Percentiles rank a stretch among this genome's conserved stretches.
phyloP scores from a whole-genome alignment of 2,329 filamentous ascomycete genomes.

The Pseudopyrenochaeta lycopersici region DNA sequence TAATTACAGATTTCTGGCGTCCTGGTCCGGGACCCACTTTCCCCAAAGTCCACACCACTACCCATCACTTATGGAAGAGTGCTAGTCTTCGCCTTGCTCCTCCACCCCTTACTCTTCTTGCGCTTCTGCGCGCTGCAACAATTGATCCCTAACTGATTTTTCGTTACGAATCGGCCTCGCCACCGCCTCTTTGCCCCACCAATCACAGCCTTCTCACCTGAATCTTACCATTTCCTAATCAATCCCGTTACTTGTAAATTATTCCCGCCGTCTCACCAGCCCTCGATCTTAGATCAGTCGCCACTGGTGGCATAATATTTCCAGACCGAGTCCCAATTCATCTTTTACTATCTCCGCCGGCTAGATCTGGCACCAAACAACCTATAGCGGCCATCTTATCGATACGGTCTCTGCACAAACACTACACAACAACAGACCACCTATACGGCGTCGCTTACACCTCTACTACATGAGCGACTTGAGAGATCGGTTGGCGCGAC shows the following conservation, averaged over 20 bases:
- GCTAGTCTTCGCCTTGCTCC: slow-evolving; percentile 31
- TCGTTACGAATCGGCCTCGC: slow-evolving; percentile 34
- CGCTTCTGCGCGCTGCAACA: slow-evolving; percentile 52
- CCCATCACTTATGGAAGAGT: slow-evolving; percentile 38
- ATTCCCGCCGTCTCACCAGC: slow-evolving; percentile 20
- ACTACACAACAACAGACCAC: slow-evolving; percentile 7
- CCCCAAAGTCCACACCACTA: slow-evolving; percentile 29
- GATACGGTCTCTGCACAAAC: slow-evolving; percentile 8
- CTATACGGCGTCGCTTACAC: slow-evolving; percentile 9
- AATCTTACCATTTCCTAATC: slow-evolving; percentile 42
- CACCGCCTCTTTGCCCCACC: slow-evolving; percentile 31
- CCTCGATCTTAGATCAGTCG: slow-evolving; percentile 16
- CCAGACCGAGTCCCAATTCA: slow-evolving; percentile 62
- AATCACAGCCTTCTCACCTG: slow-evolving; percentile 28
- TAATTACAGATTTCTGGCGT: slow-evolving; percentile 35
- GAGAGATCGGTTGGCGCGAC: slow-evolving; percentile 72
- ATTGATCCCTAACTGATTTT: slow-evolving; percentile 45
- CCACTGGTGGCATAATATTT: slow-evolving; percentile 34
- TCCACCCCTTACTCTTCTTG: slow-evolving; percentile 48
- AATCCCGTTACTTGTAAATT: slow-evolving; percentile 34
- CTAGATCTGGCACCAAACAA: background rate
- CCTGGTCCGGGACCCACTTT: slow-evolving; percentile 36
- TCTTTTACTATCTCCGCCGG: background rate
- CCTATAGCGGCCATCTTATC: slow-evolving; percentile 3
- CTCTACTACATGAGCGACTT: slow-evolving; percentile 69